phyloP scores from a whole-genome alignment of 169 alveolate genomes.

The Plasmodium inui region DNA sequence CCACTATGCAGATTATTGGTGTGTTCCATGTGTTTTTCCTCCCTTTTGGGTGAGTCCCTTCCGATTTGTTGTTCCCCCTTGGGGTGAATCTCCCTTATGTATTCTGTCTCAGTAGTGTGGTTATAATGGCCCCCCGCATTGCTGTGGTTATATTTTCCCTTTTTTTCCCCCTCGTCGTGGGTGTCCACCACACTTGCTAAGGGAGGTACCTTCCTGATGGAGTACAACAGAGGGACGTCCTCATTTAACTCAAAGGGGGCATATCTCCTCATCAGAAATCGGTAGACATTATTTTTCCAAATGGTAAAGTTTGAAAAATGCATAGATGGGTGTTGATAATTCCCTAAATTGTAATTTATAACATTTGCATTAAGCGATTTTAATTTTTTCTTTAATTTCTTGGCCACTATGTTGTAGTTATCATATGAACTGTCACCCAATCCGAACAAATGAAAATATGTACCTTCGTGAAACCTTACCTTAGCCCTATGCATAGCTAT shows the following conservation, averaged over 20 bases:
- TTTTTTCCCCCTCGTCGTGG: neutral
- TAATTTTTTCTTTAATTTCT: constrained; percentile 59
- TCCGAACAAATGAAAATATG: constrained; percentile 62
- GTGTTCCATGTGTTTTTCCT: neutral
- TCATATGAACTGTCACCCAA: constrained; percentile 73
- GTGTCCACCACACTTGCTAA: neutral
- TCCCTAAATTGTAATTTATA: constrained; percentile 57
- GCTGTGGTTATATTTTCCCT: neutral
- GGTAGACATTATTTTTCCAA: constrained; percentile 54
- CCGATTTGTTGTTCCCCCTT: neutral
- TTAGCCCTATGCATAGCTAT: constrained; percentile 9
- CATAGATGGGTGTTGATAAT: constrained; percentile 73
- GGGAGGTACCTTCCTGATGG: neutral
- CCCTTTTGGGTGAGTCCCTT: neutral
- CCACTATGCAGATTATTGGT: neutral
- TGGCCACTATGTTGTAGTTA: constrained; percentile 57
- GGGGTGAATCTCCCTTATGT: neutral
- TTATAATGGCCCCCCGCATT: neutral
- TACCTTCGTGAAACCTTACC: constrained; percentile 20
- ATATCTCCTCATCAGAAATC: constrained; percentile 30
- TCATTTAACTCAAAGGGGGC: constrained; percentile 7
- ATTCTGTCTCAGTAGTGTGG: neutral
- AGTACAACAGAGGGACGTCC: constrained; percentile 3
- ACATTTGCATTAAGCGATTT: constrained; percentile 32
- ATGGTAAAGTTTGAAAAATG: constrained; percentile 59